These are phyloP conservation scores for Pyrus hybrid DNA, from an alignment of 331 rosid genomes.

Conservation along the genomic window DNA sequence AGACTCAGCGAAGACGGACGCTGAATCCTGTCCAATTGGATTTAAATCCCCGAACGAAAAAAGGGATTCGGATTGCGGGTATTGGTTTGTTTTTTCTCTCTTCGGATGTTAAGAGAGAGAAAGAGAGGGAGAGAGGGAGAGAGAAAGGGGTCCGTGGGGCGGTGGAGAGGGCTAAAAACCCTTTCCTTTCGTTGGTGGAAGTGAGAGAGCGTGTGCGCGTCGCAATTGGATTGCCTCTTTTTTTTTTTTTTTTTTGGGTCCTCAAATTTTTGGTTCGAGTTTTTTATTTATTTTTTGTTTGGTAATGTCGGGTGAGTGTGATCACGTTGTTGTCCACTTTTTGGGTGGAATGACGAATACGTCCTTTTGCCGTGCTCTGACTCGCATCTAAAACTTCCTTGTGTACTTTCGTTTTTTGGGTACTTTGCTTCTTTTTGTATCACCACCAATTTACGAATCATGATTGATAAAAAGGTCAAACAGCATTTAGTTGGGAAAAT, in stretches of 20 bases:
- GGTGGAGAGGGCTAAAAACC: conserved; percentile 41
- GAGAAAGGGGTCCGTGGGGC: conserved; percentile 34
- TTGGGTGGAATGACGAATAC: not conserved
- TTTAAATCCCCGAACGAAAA: not conserved
- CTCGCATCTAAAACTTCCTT: not conserved
- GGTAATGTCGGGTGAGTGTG: not conserved
- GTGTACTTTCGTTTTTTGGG: not conserved
- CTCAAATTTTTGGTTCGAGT: not conserved
- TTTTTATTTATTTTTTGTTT: not conserved
- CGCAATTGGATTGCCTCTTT: not conserved
- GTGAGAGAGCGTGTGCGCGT: not conserved
- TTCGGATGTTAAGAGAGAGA: conserved; percentile 29
- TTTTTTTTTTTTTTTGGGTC: not conserved
- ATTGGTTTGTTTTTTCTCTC: conserved; percentile 48
- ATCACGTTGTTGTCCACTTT: conserved; percentile 3
- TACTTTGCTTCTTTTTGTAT: not conserved
- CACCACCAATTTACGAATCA: not conserved
- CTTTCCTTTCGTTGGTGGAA: conserved; percentile 18
- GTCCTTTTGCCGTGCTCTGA: not conserved
- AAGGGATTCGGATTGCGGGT: not conserved
- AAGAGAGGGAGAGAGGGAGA: conserved; percentile 19
- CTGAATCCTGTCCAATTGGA: conserved; percentile 34
- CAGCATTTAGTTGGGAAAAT: too few species aligned
- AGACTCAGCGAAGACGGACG: conserved; percentile 46
- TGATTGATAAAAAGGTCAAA: not conserved